phyloP scores from a whole-genome alignment of 805 yeast genomes.

The Candida dendrica region DNA sequence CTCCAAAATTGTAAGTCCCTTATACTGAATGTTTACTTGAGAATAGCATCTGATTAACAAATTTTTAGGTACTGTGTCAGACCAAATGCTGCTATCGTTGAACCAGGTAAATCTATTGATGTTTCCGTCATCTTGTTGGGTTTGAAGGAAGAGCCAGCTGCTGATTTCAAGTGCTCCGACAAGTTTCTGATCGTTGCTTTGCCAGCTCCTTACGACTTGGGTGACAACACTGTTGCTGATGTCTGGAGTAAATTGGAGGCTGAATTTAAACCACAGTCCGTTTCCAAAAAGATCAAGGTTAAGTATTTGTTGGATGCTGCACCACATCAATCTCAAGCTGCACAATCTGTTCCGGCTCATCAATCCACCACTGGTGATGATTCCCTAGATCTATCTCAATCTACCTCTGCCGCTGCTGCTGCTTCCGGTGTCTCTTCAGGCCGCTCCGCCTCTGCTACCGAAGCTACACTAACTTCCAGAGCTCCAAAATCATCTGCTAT shows the following conservation, averaged over 20 bases:
- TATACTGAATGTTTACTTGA: background rate
- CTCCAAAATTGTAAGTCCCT: constrained; percentile 65
- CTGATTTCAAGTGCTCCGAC: constrained; percentile 78
- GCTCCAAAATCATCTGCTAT: constrained; percentile 1
- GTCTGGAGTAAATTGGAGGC: constrained; percentile 71
- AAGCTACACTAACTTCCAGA: constrained; percentile 8
- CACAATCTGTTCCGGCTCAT: background rate
- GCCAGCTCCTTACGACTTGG: constrained; percentile 58
- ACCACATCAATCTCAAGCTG: constrained; percentile 1
- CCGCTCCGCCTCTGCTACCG: constrained; percentile 13
- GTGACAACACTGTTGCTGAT: constrained; percentile 54
- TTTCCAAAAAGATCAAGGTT: constrained; percentile 63
- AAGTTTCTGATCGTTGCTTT: constrained; percentile 86
- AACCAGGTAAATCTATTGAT: constrained; percentile 65
- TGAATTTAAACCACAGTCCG: constrained; percentile 44
- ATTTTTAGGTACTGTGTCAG: constrained; percentile 70
- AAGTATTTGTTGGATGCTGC: constrained; percentile 31
- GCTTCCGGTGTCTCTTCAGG: constrained; percentile 10
- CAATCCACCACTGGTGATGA: too few species aligned
- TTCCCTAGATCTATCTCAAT: too few species aligned
- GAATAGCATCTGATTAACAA: constrained; percentile 1
- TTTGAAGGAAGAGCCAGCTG: constrained; percentile 62
- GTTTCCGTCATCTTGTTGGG: constrained; percentile 86
- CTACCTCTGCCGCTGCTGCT: background rate
- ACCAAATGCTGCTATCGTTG: constrained; percentile 82